Percentiles rank a stretch among this genome's conserved stretches.
These are phyloP conservation scores for Echites panduratus DNA, from an alignment of 257 asterid species.

Conservation along the genomic window DNA sequence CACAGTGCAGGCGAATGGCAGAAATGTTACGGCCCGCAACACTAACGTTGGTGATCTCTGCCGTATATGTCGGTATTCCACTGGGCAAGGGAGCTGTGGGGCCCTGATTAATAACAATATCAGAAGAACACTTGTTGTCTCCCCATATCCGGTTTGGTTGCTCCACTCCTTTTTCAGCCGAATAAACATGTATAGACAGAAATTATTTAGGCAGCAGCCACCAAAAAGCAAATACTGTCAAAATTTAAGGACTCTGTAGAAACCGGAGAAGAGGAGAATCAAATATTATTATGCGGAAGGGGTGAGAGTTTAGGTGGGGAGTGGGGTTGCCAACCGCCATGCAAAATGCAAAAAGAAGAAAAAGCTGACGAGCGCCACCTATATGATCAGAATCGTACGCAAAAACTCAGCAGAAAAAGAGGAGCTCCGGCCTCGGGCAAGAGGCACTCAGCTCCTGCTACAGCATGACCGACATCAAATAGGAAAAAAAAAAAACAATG, in stretches of 20 bases:
- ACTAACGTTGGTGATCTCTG: constrained; percentile 73
- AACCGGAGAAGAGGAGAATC: background rate
- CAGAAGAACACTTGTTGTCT: constrained; percentile 66
- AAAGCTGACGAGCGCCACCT: constrained; percentile 21
- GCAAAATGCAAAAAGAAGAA: constrained; percentile 11
- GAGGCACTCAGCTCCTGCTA: constrained; percentile 2
- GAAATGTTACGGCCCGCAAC: constrained; percentile 59
- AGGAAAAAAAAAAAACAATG: background rate
- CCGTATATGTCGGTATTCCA: constrained; percentile 87
- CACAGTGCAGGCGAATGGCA: constrained; percentile 63
- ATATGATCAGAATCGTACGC: constrained; percentile 8
- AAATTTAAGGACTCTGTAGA: background rate
- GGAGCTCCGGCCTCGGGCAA: constrained; percentile 4
- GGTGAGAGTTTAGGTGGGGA: background rate
- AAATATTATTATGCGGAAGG: constrained; percentile 1
- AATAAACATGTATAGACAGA: constrained; percentile 13
- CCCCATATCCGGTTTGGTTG: constrained; percentile 68
- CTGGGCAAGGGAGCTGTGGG: constrained; percentile 66
- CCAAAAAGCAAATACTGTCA: background rate
- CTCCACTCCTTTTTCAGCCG: constrained; percentile 35
- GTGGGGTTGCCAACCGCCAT: constrained; percentile 7
- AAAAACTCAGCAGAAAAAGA: constrained; percentile 16
- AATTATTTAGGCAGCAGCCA: constrained; percentile 1
- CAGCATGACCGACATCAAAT: constrained; percentile 8
- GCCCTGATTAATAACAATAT: constrained; percentile 70